These are phyloP conservation scores for Allium cepa DNA, from an alignment of 106 monocot species.

Conservation along the genomic window DNA sequence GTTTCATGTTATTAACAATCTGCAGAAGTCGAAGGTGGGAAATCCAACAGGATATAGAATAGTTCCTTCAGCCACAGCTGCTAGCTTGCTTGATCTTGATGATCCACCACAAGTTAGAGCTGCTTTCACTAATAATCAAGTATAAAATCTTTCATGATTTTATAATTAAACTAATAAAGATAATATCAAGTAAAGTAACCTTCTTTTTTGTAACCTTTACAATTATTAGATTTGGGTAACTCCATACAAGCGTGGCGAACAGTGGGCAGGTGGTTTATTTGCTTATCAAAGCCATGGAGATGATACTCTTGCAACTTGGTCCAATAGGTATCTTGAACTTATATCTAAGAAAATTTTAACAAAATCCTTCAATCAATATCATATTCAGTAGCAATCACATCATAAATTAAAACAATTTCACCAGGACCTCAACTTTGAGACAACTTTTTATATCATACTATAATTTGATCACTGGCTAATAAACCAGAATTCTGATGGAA, in stretches of 20 bases:
- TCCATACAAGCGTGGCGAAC: constrained; percentile 64
- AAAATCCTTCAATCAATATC: too few relatives aligned
- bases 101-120: constrained; percentile 30
- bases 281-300: constrained; percentile 75
- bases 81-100: constrained; percentile 53
- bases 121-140: constrained; percentile 84
- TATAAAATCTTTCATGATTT: constrained; percentile 1
- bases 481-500: too few relatives aligned
- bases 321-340: constrained; percentile 35
- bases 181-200: too few relatives aligned
- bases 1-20: constrained; percentile 69
- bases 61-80: constrained; percentile 60
- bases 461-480: too few relatives aligned
- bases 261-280: constrained; percentile 76
- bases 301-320: constrained; percentile 69
- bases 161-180: background rate
- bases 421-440: too few relatives aligned
- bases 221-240: constrained; percentile 67
- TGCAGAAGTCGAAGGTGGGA: constrained; percentile 46
- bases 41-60: constrained; percentile 82
- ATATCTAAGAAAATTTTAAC: too few relatives aligned
- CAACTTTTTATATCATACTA: too few relatives aligned
- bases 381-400: too few relatives aligned
- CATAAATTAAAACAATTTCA: too few relatives aligned
- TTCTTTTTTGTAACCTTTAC: background rate